Conservation (phyloP, 2,329 filamentous ascomycete species). For the Seiridium cupressi region DNA sequence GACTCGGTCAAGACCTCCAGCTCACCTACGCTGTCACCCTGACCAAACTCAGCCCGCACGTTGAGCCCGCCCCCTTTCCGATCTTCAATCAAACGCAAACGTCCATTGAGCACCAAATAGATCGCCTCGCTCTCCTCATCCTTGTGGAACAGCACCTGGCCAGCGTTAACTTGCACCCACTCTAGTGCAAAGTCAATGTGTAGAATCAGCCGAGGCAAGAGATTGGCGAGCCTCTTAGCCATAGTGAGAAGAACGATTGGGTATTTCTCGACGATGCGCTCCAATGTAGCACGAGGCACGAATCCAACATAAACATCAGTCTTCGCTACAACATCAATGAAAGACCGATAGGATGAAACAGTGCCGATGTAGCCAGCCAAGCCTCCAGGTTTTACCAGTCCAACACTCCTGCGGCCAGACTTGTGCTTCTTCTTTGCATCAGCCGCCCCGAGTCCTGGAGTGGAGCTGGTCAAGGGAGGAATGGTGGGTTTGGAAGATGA, state of each 20-base stretch:
- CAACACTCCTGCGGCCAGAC: slow-evolving; percentile 66
- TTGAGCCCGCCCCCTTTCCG: slow-evolving; percentile 77
- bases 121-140: slow-evolving; percentile 97
- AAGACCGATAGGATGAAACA: slow-evolving; percentile 91
- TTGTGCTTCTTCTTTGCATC: slow-evolving; percentile 45
- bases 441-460: slow-evolving; percentile 21
- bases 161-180: slow-evolving; percentile 95
- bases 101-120: slow-evolving; percentile 94
- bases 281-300: slow-evolving; percentile 77
- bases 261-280: slow-evolving; percentile 89
- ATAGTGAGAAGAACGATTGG: slow-evolving; percentile 91
- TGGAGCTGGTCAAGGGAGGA: slow-evolving; percentile 2
- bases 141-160: slow-evolving; percentile 91
- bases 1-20: slow-evolving; percentile 96
- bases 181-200: slow-evolving; percentile 98
- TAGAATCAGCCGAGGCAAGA: slow-evolving; percentile 84
- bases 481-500: slow-evolving; percentile 13
- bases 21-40: slow-evolving; percentile 96
- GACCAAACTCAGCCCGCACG: slow-evolving; percentile 88
- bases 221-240: slow-evolving; percentile 88
- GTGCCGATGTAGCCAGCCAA: slow-evolving; percentile 93
- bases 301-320: slow-evolving; percentile 99
- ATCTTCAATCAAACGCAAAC: slow-evolving; percentile 81
- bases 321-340: slow-evolving; percentile 95
- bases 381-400: slow-evolving; percentile 90